phyloP scores from a whole-genome alignment of 1,139 yeast genomes.

The Yamadazyma trypodendri region DNA sequence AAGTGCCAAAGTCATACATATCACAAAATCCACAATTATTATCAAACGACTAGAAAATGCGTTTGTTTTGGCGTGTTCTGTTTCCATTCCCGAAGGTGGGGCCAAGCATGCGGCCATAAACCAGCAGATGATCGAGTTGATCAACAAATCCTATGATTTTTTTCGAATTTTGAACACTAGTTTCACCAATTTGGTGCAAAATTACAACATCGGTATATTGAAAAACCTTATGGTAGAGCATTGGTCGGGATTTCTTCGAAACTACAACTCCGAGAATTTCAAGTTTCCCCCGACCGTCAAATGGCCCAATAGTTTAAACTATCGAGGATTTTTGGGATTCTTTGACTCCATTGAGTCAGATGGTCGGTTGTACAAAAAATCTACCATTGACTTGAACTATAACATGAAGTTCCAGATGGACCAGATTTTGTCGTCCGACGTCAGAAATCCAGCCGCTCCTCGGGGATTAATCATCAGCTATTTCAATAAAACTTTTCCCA shows the following conservation, averaged over 20 bases:
- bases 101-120: slow-evolving; percentile 23
- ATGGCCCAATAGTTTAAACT: slow-evolving; percentile 42
- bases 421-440: slow-evolving; percentile 8
- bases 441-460: slow-evolving; percentile 11
- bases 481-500: slow-evolving; percentile 25
- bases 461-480: slow-evolving; percentile 29
- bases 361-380: slow-evolving; percentile 24
- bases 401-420: slow-evolving; percentile 20
- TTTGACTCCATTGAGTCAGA: slow-evolving; percentile 15
- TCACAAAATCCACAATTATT: slow-evolving; percentile 27
- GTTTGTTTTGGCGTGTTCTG: slow-evolving; percentile 30
- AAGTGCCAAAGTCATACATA: slow-evolving; percentile 23
- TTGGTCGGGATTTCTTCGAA: slow-evolving; percentile 31
- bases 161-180: slow-evolving; percentile 31
- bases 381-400: slow-evolving; percentile 26
- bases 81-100: slow-evolving; percentile 17
- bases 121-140: slow-evolving; percentile 27
- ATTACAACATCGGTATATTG: slow-evolving; percentile 20
- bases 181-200: slow-evolving; percentile 17
- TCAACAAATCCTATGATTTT: slow-evolving; percentile 22
- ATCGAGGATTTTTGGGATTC: slow-evolving; percentile 37
- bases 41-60: slow-evolving; percentile 26
- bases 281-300: slow-evolving; percentile 23
- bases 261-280: slow-evolving; percentile 27
- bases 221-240: slow-evolving; percentile 20